These are phyloP conservation scores for Penicillium sumatraense DNA, from an alignment of 2,329 filamentous ascomycete genomes.

Conservation along the genomic window DNA sequence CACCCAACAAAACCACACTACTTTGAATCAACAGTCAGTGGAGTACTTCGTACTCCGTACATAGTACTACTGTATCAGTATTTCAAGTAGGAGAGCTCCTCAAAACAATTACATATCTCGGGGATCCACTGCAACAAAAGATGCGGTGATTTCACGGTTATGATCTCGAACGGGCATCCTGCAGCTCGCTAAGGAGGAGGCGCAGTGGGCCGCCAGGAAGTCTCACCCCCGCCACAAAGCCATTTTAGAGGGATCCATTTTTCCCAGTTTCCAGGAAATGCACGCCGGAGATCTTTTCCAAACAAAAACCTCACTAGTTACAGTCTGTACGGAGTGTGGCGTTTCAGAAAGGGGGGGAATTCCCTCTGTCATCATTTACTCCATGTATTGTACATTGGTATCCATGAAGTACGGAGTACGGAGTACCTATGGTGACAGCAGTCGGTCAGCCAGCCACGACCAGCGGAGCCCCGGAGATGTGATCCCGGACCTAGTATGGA, in stretches of 20 bases:
- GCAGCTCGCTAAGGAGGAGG: conserved; percentile 20
- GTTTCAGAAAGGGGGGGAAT: neutral
- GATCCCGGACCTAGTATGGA: neutral
- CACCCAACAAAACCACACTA: neutral
- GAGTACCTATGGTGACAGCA: neutral
- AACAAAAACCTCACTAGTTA: neutral
- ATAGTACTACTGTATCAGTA: too few species aligned
- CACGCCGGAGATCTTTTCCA: conserved; percentile 25
- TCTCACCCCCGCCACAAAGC: conserved; percentile 12
- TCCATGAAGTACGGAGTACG: neutral
- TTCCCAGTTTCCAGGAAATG: conserved; percentile 31
- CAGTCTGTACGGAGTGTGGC: neutral
- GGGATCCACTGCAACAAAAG: neutral
- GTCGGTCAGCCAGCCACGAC: conserved; percentile 1
- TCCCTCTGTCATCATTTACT: too few species aligned
- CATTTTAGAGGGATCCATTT: conserved; percentile 19
- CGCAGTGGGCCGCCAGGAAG: conserved; percentile 13
- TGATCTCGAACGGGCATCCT: conserved; percentile 18
- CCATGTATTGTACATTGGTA: too few species aligned
- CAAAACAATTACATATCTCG: neutral
- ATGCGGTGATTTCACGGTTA: neutral
- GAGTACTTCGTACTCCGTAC: too few species aligned
- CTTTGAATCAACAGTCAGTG: neutral
- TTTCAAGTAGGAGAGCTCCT: neutral
- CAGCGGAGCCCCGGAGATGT: neutral